Conservation (phyloP, 805 yeast genomes). For the Wickerhamiella azyma region DNA sequence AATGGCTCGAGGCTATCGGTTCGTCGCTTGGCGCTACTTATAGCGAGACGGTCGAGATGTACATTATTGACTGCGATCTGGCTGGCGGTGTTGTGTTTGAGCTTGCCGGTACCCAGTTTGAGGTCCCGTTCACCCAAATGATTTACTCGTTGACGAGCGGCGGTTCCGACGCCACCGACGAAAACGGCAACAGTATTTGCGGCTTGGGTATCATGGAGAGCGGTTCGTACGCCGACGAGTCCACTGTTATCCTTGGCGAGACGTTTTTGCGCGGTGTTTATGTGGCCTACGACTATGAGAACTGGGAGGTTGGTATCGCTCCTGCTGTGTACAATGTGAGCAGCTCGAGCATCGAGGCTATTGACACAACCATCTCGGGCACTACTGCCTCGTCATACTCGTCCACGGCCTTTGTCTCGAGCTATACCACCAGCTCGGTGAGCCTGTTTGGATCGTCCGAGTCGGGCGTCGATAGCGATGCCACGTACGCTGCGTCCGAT, state of each 20-base stretch:
- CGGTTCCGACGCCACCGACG: conserved; percentile 10
- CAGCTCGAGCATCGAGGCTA: conserved; percentile 19
- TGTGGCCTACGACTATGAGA: conserved; percentile 52
- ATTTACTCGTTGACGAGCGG: conserved; percentile 11
- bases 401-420: conserved; percentile 5
- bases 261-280: conserved; percentile 51
- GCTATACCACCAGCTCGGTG: conserved; percentile 5
- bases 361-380: conserved; percentile 22
- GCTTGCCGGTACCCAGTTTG: conserved; percentile 38
- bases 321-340: conserved; percentile 26
- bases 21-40: conserved; percentile 30
- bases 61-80: conserved; percentile 28
- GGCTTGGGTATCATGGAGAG: conserved; percentile 22
- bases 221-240: conserved; percentile 16
- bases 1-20: conserved; percentile 23
- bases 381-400: conserved; percentile 17
- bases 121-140: conserved; percentile 30
- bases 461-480: not conserved
- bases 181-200: conserved; percentile 17
- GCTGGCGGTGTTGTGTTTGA: conserved; percentile 29
- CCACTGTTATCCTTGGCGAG: conserved; percentile 42
- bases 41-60: conserved; percentile 26
- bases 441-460: not conserved
- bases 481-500: not conserved
- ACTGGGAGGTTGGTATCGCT: conserved; percentile 42